Base-by-base conservation (phyloP, 164 flowering plant species). In the Stephania cephalantha region DNA sequence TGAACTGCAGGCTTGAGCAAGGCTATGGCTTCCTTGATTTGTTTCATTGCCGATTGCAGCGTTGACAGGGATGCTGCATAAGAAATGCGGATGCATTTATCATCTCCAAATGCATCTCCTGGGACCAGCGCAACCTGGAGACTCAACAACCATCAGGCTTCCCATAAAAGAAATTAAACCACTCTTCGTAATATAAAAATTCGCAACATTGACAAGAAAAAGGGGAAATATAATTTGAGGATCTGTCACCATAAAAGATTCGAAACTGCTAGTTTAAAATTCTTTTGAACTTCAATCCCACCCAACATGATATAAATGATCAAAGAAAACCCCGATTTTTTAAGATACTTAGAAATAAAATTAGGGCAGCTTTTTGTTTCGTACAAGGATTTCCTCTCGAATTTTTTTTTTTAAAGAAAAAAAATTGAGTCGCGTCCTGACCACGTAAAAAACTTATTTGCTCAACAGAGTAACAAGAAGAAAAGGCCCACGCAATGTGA, bases 31-130 rank as follows among this genome's bases (percentile, higher is more conserved):
- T 88, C 82, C 87, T 90, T 90, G 29, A 92, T 95, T 71, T 83
- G 87, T 79, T 87, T 90, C 53, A 87, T 81, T 22, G 98, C 99
- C 4, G 88, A 90, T 83, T 89, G 87, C 42, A 95, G 81, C 18
- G 88, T 86, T 20, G 88, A 66, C 42, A 95, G 90, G 6, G 99
- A 88, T 74, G 92, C 94, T 0, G 99, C 95, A 78, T 93, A 95
- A 8, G 99, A 95, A 1, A 95, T 92, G 7, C 98, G 90, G 67
- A 95, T 85, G 90, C 99, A 93, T 64, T 63, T 86, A 71, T 95
- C 97, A 69, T 95, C 98, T 7, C 99, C 99, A 82, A 91, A 95
- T 73, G 99, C 99, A 80, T 86, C 95, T 50, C 99, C 99, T 0
- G 99, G 99, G 29, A 95, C 97, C 65, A 95, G 85, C 5, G 99